phyloP scores from a whole-genome alignment of 1,284 basidiomycete genomes.

The Microbotryum violaceum region DNA sequence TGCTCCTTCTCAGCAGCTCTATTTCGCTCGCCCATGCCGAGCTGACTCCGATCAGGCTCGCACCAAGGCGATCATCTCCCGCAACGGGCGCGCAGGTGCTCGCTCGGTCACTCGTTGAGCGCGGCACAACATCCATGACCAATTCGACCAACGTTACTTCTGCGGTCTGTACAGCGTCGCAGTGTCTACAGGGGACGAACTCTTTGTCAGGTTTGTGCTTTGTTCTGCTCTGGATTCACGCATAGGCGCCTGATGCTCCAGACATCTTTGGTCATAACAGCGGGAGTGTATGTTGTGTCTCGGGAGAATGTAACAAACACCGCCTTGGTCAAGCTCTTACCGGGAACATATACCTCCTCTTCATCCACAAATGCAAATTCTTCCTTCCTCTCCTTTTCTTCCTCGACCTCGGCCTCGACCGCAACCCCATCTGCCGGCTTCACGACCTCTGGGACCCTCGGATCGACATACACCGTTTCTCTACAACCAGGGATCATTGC shows the following conservation, averaged over 20 bases:
- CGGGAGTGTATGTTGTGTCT: conserved; percentile 9
- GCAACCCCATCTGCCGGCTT: conserved; percentile 13
- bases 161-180: conserved; percentile 23
- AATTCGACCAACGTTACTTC: conserved; percentile 3
- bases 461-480: conserved; percentile 18
- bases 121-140: no score
- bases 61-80: no score
- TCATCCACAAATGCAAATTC: conserved; percentile 9
- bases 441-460: conserved; percentile 18
- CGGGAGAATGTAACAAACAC: conserved; percentile 10
- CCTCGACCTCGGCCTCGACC: conserved; percentile 14
- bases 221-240: no score
- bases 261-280: background rate
- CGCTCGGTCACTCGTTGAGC: no score
- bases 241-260: background rate
- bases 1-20: no score
- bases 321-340: conserved; percentile 22
- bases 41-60: no score
- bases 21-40: no score
- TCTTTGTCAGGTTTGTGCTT: conserved; percentile 19
- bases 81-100: no score
- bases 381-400: conserved; percentile 14
- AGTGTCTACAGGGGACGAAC: conserved; percentile 20
- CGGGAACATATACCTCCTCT: conserved; percentile 30
- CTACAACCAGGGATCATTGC: conserved; percentile 16